These are phyloP conservation scores for Talaromyces stipitatus DNA, from an alignment of 495 filamentous ascomycete genomes.

Conservation along the genomic window DNA sequence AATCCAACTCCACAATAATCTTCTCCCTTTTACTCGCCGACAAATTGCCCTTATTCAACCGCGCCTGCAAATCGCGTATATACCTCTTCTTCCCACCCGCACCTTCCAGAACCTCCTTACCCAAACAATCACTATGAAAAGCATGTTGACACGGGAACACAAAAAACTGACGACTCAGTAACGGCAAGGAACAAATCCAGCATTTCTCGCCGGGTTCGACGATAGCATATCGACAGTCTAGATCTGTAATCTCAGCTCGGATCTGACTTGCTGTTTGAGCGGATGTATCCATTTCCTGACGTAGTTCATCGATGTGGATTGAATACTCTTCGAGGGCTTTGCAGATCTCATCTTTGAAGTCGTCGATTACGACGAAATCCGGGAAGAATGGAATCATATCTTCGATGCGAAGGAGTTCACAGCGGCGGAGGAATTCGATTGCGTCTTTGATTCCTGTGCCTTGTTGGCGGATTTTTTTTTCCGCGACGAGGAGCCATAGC, in stretches of 20 bases:
- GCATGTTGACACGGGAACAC: constrained; percentile 98
- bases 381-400: constrained; percentile 98
- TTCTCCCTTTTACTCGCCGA: constrained; percentile 62
- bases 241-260: constrained; percentile 69
- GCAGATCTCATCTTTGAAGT: constrained; percentile 98
- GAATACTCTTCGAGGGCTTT: constrained; percentile 85
- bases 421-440: constrained; percentile 87
- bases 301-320: constrained; percentile 79
- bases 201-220: constrained; percentile 95
- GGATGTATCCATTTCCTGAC: constrained; percentile 92
- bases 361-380: constrained; percentile 97
- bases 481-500: constrained; percentile 88
- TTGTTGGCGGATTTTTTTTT: constrained; percentile 78
- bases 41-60: constrained; percentile 64
- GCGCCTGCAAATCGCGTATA: constrained; percentile 77
- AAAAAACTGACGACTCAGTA: constrained; percentile 87
- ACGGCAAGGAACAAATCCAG: constrained; percentile 74
- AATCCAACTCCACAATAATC: constrained; percentile 83
- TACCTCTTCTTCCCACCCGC: constrained; percentile 66
- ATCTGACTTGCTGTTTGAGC: constrained; percentile 83
- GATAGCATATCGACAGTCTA: constrained; percentile 88
- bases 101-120: constrained; percentile 68
- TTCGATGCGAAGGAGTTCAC: constrained; percentile 87
- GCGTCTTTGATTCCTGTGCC: constrained; percentile 83
- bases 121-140: constrained; percentile 91